A percentile compares a stretch with the other conserved stretches of the same genome.
These are phyloP conservation scores for Tritrichomonas musculus DNA, from an alignment of 208 protist species.

Conservation along the genomic window DNA sequence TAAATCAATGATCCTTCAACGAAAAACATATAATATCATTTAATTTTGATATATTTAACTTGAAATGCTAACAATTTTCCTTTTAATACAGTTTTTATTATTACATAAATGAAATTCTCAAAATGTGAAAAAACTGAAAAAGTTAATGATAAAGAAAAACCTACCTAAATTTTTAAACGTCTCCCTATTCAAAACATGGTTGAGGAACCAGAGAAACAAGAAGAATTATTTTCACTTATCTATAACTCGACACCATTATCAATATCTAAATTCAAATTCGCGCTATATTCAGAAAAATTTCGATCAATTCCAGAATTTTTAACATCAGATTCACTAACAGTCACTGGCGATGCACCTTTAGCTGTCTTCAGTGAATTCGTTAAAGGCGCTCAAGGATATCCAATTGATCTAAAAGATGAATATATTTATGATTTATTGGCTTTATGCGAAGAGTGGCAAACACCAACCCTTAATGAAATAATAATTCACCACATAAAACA, in stretches of 20 bases:
- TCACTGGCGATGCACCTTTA: background rate
- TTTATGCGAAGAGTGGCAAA: background rate
- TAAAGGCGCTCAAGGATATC: background rate
- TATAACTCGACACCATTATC: background rate
- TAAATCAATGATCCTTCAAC: too few species aligned
- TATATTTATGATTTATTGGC: background rate
- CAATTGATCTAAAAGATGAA: background rate
- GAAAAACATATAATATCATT: too few species aligned
- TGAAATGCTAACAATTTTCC: too few species aligned
- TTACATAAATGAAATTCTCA: too few species aligned
- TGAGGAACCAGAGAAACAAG: too few species aligned
- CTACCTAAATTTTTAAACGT: too few species aligned
- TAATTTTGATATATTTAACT: too few species aligned
- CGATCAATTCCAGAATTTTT: background rate
- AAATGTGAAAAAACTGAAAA: too few species aligned
- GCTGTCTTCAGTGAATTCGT: background rate
- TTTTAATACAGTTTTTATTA: too few species aligned
- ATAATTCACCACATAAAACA: background rate
- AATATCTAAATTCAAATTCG: background rate
- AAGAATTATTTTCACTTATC: background rate
- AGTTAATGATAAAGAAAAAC: too few species aligned
- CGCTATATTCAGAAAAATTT: background rate
- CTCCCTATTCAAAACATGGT: too few species aligned
- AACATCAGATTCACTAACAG: background rate
- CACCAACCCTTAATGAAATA: background rate